Percentiles rank a stretch among this genome's conserved stretches.
phyloP scores from a whole-genome alignment of 352 stramenopile genomes.

The Phytophthora litchii region DNA sequence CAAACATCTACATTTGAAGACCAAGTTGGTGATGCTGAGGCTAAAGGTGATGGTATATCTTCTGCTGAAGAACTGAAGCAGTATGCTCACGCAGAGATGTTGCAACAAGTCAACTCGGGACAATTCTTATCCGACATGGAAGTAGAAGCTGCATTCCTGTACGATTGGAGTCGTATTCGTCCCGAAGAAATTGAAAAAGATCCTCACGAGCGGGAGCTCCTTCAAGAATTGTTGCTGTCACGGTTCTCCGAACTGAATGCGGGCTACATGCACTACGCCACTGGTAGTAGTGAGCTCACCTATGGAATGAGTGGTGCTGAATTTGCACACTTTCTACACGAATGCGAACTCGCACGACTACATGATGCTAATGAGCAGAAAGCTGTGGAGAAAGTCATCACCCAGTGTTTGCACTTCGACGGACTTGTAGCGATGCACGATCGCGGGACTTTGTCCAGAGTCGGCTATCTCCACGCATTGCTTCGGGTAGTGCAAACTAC shows the following conservation, averaged over 20 bases:
- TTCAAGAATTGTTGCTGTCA: constrained; percentile 64
- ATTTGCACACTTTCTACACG: constrained; percentile 78
- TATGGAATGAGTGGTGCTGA: constrained; percentile 76
- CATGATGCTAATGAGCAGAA: constrained; percentile 57
- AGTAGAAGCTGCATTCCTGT: constrained; percentile 79
- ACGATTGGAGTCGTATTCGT: constrained; percentile 69
- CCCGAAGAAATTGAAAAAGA: constrained; percentile 55
- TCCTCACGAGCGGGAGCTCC: constrained; percentile 32
- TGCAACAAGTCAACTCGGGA: constrained; percentile 77
- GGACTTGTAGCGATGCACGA: constrained; percentile 57
- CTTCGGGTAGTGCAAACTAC: constrained; percentile 44
- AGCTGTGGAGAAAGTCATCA: constrained; percentile 30
- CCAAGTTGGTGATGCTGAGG: constrained; percentile 19
- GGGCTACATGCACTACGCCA: constrained; percentile 80
- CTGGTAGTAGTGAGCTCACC: constrained; percentile 60
- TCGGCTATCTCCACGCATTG: constrained; percentile 74
- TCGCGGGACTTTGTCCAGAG: constrained; percentile 59
- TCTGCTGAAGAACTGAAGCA: constrained; percentile 58
- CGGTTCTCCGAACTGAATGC: constrained; percentile 62
- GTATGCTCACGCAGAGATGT: constrained; percentile 70
- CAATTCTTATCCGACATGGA: constrained; percentile 85
- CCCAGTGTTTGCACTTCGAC: constrained; percentile 43
- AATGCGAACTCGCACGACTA: constrained; percentile 53
- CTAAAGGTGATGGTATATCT: constrained; percentile 25
- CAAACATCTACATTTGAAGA: constrained; percentile 12